Conservation (phyloP, 1,284 basidiomycete genomes). For the Mycena sp. region DNA sequence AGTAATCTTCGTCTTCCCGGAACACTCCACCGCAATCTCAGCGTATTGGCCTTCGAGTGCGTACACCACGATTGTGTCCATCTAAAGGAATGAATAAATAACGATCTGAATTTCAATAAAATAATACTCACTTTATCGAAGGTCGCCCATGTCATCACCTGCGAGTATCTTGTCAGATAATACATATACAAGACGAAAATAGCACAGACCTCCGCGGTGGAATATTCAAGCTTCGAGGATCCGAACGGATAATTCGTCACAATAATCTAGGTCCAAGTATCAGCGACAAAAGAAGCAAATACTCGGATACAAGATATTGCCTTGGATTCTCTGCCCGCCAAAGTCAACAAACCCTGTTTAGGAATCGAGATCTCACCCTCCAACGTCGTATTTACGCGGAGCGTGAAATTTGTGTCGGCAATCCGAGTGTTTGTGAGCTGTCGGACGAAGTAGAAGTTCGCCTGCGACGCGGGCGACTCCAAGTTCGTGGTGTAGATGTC, state of each 20-base stretch:
- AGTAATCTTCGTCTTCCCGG: conserved; percentile 22
- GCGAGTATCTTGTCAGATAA: background rate
- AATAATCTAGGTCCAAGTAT: conserved; percentile 42
- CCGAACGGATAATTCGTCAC: conserved; percentile 55
- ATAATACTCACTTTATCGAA: conserved; percentile 36
- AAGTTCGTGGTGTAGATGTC: conserved; percentile 50
- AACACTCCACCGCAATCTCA: conserved; percentile 42
- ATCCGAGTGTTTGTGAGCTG: conserved; percentile 47
- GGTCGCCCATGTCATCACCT: conserved; percentile 50
- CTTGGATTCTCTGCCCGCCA: conserved; percentile 52
- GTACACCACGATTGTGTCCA: conserved; percentile 50
- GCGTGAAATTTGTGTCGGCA: conserved; percentile 43
- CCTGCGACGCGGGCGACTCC: conserved; percentile 41
- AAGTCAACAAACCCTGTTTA: conserved; percentile 42
- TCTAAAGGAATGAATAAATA: conserved; percentile 25
- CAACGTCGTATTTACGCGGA: conserved; percentile 48
- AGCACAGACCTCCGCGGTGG: conserved; percentile 51
- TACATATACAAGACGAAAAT: background rate
- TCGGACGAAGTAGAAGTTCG: conserved; percentile 58
- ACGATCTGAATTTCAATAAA: background rate
- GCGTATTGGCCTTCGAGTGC: conserved; percentile 46
- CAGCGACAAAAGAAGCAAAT: background rate
- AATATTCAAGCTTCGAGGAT: conserved; percentile 45
- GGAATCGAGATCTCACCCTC: conserved; percentile 48
- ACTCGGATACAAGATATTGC: background rate